Percentiles rank a stretch among this genome's conserved stretches.
These are phyloP conservation scores for Eucalyptus marginata DNA, from an alignment of 345 rosid genomes.

Conservation along the genomic window DNA sequence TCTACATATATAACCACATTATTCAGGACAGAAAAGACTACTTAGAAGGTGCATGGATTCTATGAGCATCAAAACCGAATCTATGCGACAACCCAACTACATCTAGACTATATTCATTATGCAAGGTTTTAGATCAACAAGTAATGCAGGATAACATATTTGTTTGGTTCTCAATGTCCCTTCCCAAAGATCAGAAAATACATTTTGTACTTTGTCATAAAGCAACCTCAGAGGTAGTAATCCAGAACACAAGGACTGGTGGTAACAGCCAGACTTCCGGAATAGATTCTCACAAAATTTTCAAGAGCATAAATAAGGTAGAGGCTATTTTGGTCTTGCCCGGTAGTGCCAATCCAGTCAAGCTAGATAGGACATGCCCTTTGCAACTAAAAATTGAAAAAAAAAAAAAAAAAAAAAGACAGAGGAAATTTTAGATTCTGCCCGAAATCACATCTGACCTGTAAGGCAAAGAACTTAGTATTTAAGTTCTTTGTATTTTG, in stretches of 20 bases:
- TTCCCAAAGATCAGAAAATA: neutral
- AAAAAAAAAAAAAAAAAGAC: neutral
- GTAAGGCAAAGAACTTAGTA: constrained; percentile 95
- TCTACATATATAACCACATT: neutral
- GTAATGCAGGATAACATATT: neutral
- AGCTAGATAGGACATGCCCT: neutral
- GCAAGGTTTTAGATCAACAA: neutral
- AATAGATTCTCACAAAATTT: neutral
- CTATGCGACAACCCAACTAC: neutral
- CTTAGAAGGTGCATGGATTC: neutral
- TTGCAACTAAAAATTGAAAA: neutral
- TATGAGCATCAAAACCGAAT: neutral
- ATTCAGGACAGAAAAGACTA: neutral
- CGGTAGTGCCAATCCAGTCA: neutral
- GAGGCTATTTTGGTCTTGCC: neutral
- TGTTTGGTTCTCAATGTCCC: neutral
- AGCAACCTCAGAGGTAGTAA: neutral
- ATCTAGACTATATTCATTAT: neutral
- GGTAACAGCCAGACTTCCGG: neutral
- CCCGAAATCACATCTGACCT: constrained; percentile 26
- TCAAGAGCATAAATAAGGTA: neutral
- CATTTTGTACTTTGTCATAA: neutral
- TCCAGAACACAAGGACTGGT: neutral
- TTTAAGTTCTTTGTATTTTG: constrained; percentile 74
- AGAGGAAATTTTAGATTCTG: neutral